Conservation (phyloP, 2,329 filamentous ascomycete genomes). For the Alternaria sp. region DNA sequence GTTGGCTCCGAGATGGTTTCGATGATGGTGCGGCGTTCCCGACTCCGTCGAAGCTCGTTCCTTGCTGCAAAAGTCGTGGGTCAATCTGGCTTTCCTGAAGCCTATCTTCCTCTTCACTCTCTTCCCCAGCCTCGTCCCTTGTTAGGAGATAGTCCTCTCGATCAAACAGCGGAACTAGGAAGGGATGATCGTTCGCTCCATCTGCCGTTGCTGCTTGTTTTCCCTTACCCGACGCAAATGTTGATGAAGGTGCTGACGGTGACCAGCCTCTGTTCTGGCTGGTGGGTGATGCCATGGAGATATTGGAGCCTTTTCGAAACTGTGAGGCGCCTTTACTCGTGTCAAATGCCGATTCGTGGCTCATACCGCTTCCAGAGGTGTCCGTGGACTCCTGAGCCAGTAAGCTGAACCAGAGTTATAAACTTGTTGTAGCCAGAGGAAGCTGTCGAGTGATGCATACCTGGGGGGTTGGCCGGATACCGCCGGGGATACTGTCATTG, state of each 20-base stretch:
- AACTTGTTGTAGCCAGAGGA: constrained; percentile 10
- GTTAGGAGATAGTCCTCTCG: constrained; percentile 27
- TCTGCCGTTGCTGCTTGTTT: constrained; percentile 10
- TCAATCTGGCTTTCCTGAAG: constrained; percentile 15
- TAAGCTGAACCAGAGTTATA: constrained; percentile 25
- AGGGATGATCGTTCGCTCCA: constrained; percentile 1
- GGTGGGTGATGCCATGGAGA: constrained; percentile 15
- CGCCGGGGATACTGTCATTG: constrained; percentile 12
- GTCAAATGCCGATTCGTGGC: constrained; percentile 17
- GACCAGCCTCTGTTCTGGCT: constrained; percentile 14
- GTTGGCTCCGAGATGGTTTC: constrained; percentile 8
- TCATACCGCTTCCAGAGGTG: constrained; percentile 19
- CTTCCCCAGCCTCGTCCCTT: constrained; percentile 17
- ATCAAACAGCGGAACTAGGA: constrained; percentile 25
- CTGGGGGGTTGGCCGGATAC: constrained; percentile 19
- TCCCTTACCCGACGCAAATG: constrained; percentile 9
- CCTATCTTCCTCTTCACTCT: constrained; percentile 9
- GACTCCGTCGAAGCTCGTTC: neutral
- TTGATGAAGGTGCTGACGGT: constrained; percentile 1
- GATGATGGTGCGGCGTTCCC: constrained; percentile 9
- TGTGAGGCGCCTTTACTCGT: constrained; percentile 1
- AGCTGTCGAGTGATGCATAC: constrained; percentile 15
- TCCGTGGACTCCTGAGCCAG: constrained; percentile 23
- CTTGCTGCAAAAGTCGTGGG: constrained; percentile 16
- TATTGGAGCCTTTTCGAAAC: constrained; percentile 12